Percentiles rank a stretch among this genome's conserved stretches.
Conservation (phyloP, 306 rosid species). For the Trifolium fragiferum region DNA sequence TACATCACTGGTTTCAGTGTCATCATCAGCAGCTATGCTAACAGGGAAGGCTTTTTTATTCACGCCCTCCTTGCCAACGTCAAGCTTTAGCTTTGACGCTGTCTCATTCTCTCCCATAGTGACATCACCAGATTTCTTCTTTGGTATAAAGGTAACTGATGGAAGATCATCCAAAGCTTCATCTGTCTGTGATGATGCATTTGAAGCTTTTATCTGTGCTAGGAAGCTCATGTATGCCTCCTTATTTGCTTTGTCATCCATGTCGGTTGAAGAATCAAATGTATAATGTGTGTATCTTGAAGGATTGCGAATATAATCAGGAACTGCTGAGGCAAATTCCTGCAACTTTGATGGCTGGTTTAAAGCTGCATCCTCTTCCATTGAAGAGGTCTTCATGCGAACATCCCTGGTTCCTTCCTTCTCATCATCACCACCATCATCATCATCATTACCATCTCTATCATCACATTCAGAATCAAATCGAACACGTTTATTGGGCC, state of each 20-base stretch:
- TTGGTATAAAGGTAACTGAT: constrained; percentile 73
- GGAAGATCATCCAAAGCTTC: constrained; percentile 60
- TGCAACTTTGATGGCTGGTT: constrained; percentile 36
- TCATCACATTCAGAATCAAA: constrained; percentile 69
- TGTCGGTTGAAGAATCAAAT: constrained; percentile 64
- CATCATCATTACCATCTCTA: constrained; percentile 36
- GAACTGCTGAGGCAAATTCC: constrained; percentile 64
- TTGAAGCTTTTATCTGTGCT: constrained; percentile 56
- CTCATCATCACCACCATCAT: constrained; percentile 34
- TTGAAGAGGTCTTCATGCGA: constrained; percentile 42
- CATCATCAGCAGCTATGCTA: constrained; percentile 58
- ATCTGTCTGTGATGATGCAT: constrained; percentile 40
- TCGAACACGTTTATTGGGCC: constrained; percentile 75
- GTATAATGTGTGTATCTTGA: constrained; percentile 70
- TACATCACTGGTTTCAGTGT: constrained; percentile 53
- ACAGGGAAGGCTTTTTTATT: constrained; percentile 48
- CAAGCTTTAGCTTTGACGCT: constrained; percentile 50
- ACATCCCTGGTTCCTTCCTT: constrained; percentile 45
- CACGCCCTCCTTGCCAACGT: constrained; percentile 47
- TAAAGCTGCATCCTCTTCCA: constrained; percentile 44
- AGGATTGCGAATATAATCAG: constrained; percentile 79
- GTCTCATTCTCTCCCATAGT: constrained; percentile 59
- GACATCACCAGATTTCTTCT: constrained; percentile 71
- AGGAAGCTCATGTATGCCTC: constrained; percentile 77
- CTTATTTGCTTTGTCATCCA: constrained; percentile 80